Conservation (phyloP, 148 eudicot species). For the Spergularia bocconei region DNA sequence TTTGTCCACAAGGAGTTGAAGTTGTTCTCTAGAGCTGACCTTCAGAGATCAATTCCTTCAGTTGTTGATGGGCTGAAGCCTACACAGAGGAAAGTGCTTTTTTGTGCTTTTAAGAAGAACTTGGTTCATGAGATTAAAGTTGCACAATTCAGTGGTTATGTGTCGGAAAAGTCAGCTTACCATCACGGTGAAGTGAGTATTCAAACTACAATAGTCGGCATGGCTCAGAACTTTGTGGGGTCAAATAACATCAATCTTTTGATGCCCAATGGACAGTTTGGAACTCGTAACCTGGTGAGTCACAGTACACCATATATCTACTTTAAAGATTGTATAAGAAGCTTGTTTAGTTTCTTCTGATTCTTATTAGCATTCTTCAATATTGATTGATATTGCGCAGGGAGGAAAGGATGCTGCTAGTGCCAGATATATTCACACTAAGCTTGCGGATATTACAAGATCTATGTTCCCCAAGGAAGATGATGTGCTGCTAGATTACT, state of each 20-base stretch:
- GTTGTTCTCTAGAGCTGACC: constrained; percentile 86
- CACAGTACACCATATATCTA: not conserved
- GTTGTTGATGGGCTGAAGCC: constrained; percentile 97
- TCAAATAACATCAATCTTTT: constrained; percentile 83
- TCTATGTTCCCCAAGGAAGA: constrained; percentile 76
- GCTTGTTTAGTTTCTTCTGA: not conserved
- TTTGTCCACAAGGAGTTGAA: constrained; percentile 95
- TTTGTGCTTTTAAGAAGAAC: constrained; percentile 76
- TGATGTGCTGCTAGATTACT: constrained; percentile 67
- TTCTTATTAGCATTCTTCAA: not conserved
- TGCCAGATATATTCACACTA: constrained; percentile 72
- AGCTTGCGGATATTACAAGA: constrained; percentile 58
- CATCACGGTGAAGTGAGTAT: constrained; percentile 94
- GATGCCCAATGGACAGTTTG: constrained; percentile 81
- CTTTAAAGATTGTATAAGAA: not conserved
- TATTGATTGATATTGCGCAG: constrained; percentile 31
- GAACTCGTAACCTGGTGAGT: constrained; percentile 70
- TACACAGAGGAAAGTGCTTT: constrained; percentile 94
- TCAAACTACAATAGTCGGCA: constrained; percentile 80
- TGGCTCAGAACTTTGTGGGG: constrained; percentile 94
- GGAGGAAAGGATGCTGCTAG: constrained; percentile 98
- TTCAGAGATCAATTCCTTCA: constrained; percentile 89
- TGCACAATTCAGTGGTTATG: constrained; percentile 85
- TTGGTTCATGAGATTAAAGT: constrained; percentile 67
- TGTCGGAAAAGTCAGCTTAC: constrained; percentile 87